A percentile compares a stretch with the other conserved stretches of the same genome.
Evolutionary conservation across 139 green algal genomes (phyloP).

Genomic region (Ettlia oleoabundans): DNA sequence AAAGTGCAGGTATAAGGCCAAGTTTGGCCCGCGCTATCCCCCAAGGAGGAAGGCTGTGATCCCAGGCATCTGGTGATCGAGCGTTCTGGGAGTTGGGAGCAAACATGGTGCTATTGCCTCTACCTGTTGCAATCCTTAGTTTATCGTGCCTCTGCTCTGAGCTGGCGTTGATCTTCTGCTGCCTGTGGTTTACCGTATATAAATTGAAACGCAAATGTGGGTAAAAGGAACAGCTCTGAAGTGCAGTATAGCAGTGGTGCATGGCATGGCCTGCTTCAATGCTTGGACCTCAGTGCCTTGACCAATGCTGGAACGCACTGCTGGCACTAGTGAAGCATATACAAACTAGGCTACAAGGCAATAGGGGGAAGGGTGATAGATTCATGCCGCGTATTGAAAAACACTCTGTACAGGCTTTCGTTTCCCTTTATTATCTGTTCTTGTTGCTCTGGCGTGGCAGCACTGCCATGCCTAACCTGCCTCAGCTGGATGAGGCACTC

Average conservation of each 20-base stretch:
- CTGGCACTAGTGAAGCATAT: no score
- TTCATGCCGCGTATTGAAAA: not conserved
- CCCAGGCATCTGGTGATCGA: slow-evolving; percentile 74
- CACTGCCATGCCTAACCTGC: no score
- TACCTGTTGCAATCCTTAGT: no score
- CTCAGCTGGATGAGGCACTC: not conserved
- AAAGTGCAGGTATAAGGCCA: slow-evolving; percentile 49
- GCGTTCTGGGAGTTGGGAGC: no score
- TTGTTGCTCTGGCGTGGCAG: no score
- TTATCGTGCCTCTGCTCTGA: no score
- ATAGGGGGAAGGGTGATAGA: not conserved
- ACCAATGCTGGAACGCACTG: not conserved
- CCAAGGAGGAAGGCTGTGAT: slow-evolving; percentile 61
- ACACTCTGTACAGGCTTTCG: no score
- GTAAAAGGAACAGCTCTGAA: not conserved
- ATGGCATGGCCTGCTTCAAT: not conserved
- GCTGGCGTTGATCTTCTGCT: not conserved
- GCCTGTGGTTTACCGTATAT: not conserved
- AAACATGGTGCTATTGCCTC: no score
- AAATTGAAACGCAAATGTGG: no score
- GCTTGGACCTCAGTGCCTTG: not conserved
- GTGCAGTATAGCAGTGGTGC: not conserved
- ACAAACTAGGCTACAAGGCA: not conserved
- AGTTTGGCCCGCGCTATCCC: slow-evolving; percentile 70
- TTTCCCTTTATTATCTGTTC: no score